These are phyloP conservation scores for Strobilomyces confusus DNA, from an alignment of 768 basidiomycete genomes.

Conservation along the genomic window DNA sequence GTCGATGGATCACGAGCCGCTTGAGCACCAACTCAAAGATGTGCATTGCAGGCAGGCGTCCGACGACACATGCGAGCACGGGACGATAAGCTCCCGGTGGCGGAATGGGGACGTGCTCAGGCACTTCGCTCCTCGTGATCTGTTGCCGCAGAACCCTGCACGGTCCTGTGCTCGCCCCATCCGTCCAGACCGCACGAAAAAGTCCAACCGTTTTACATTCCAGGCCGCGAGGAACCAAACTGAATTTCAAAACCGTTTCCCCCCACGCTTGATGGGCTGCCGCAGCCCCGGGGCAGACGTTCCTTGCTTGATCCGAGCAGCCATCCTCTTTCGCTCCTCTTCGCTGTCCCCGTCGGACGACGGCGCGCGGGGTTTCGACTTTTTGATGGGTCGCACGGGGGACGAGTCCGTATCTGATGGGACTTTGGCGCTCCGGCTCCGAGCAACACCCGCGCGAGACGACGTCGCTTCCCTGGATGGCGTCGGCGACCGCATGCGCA, in stretches of 20 bases:
- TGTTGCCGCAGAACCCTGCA: constrained; percentile 12
- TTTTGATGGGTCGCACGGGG: constrained; percentile 50
- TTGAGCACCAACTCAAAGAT: background rate
- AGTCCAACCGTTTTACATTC: background rate
- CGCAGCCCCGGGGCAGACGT: constrained; percentile 49
- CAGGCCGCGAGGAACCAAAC: background rate
- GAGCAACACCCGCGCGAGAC: constrained; percentile 12
- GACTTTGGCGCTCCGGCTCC: constrained; percentile 21
- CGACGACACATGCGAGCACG: background rate
- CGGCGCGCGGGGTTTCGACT: constrained; percentile 33
- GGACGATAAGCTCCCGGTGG: background rate
- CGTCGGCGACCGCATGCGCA: constrained; percentile 20
- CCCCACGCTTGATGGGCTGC: constrained; percentile 75
- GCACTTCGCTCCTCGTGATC: constrained; percentile 1
- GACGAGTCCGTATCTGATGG: constrained; percentile 48
- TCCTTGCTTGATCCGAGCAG: constrained; percentile 40
- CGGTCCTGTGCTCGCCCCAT: background rate
- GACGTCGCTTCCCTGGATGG: constrained; percentile 12
- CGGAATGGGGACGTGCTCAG: constrained; percentile 3
- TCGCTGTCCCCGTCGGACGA: constrained; percentile 61
- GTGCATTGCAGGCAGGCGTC: background rate
- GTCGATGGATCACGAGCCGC: background rate
- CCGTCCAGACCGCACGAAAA: background rate
- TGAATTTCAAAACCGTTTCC: constrained; percentile 59
- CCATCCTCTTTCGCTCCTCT: constrained; percentile 42